phyloP scores from a whole-genome alignment of 2,329 filamentous ascomycete genomes.

The Arthrobotrys sinensis region DNA sequence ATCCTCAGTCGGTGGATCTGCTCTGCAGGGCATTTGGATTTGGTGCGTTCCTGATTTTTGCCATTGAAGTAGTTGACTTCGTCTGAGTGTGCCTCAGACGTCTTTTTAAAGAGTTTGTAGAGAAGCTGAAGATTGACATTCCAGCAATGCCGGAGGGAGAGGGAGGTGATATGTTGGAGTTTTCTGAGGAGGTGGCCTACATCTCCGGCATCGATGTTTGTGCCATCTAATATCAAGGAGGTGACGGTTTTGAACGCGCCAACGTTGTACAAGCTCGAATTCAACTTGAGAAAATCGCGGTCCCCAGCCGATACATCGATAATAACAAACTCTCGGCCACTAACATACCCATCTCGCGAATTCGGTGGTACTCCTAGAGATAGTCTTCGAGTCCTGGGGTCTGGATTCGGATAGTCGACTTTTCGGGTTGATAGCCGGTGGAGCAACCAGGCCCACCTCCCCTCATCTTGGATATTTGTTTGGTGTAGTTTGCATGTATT shows the following conservation, averaged over 20 bases:
- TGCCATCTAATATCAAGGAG: slow-evolving; percentile 49
- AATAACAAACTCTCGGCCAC: slow-evolving; percentile 48
- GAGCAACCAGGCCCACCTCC: slow-evolving; percentile 57
- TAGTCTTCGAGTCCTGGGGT: slow-evolving; percentile 30
- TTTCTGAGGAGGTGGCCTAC: slow-evolving; percentile 54
- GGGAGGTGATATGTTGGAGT: slow-evolving; percentile 38
- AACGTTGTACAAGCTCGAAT: slow-evolving; percentile 29
- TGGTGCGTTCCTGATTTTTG: slow-evolving; percentile 12
- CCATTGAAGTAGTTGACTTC: slow-evolving; percentile 57
- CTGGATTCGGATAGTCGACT: slow-evolving; percentile 33
- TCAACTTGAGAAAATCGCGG: slow-evolving; percentile 44
- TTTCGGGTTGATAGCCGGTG: slow-evolving; percentile 41
- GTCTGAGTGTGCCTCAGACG: slow-evolving; percentile 41
- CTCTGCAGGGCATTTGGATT: slow-evolving; percentile 41
- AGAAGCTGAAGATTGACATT: slow-evolving; percentile 56
- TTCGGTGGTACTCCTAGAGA: slow-evolving; percentile 32
- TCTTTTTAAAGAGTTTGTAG: slow-evolving; percentile 58
- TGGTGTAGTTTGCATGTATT: slow-evolving; percentile 39
- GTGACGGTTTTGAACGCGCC: slow-evolving; percentile 31
- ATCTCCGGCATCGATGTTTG: slow-evolving; percentile 49
- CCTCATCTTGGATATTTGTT: slow-evolving; percentile 37
- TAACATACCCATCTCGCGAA: slow-evolving; percentile 35
- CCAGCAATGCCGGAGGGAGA: slow-evolving; percentile 55
- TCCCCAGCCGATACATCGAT: slow-evolving; percentile 52
- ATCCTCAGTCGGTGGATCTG: slow-evolving; percentile 45